These are phyloP conservation scores for Laburnicola sp. DNA, from an alignment of 2,329 filamentous ascomycete genomes.

Conservation along the genomic window DNA sequence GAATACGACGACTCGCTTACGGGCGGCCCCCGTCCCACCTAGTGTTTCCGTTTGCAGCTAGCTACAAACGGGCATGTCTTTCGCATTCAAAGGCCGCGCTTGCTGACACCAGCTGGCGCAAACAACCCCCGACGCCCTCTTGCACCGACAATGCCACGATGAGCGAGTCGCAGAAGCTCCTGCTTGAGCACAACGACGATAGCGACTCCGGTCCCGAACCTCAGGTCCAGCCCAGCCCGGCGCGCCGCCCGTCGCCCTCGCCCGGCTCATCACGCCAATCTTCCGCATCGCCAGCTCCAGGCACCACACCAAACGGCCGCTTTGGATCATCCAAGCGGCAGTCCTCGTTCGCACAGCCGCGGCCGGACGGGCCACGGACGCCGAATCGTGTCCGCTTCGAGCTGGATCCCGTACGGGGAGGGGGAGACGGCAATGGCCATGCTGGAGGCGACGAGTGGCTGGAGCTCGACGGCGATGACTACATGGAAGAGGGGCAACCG, in stretches of 20 bases:
- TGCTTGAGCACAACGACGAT: slow-evolving; percentile 35
- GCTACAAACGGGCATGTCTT: slow-evolving; percentile 1
- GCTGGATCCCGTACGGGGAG: slow-evolving; percentile 36
- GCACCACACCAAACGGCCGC: slow-evolving; percentile 19
- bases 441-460: slow-evolving; percentile 47
- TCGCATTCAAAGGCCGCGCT: neutral
- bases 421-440: slow-evolving; percentile 40
- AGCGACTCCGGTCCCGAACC: slow-evolving; percentile 21
- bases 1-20: too few relatives aligned
- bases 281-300: slow-evolving; percentile 35
- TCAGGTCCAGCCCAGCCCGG: slow-evolving; percentile 5
- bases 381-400: slow-evolving; percentile 77
- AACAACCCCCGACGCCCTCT: neutral
- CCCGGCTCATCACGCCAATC: slow-evolving; percentile 32
- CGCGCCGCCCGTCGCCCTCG: slow-evolving; percentile 27
- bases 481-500: slow-evolving; percentile 50
- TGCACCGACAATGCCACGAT: slow-evolving; percentile 41
- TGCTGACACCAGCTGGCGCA: slow-evolving; percentile 6
- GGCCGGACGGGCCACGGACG: slow-evolving; percentile 60
- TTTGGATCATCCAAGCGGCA: slow-evolving; percentile 36
- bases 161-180: slow-evolving; percentile 46
- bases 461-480: slow-evolving; percentile 64
- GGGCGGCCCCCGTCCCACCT: too few relatives aligned
- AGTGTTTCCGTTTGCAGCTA: neutral
- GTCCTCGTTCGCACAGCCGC: slow-evolving; percentile 52